phyloP scores from a whole-genome alignment of 2,329 filamentous ascomycete genomes.

The Ophiosphaerella korrae region DNA sequence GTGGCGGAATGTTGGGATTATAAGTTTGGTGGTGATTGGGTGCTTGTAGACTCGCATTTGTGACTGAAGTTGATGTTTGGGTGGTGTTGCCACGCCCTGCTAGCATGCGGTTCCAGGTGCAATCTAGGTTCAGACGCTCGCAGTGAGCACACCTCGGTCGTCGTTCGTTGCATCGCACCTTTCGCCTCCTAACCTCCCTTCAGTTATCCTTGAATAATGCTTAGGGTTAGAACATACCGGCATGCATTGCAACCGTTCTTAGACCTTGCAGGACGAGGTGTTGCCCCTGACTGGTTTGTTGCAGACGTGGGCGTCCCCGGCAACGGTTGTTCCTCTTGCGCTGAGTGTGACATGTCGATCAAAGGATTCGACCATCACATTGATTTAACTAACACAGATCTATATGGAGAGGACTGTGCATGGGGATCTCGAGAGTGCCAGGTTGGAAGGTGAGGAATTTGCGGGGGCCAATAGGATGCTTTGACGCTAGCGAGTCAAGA shows the following conservation, averaged over 20 bases:
- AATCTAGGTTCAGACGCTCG: constrained; percentile 59
- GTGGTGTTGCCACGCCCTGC: constrained; percentile 18
- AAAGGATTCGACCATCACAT: neutral
- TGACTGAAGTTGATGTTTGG: constrained; percentile 26
- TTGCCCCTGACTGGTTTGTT: constrained; percentile 10
- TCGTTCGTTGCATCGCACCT: constrained; percentile 62
- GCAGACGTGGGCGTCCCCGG: constrained; percentile 18
- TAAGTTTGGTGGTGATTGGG: constrained; percentile 12
- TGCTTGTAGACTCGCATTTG: constrained; percentile 15
- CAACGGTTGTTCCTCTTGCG: constrained; percentile 14
- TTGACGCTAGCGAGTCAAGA: constrained; percentile 11
- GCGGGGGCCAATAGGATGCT: constrained; percentile 13
- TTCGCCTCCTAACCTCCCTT: constrained; percentile 50
- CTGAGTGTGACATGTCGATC: constrained; percentile 26
- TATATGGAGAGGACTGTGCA: neutral
- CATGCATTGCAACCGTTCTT: constrained; percentile 42
- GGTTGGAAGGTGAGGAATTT: constrained; percentile 6
- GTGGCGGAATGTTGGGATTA: constrained; percentile 12
- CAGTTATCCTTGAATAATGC: constrained; percentile 6
- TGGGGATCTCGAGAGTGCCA: neutral
- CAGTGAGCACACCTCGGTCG: constrained; percentile 60
- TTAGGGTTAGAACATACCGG: constrained; percentile 16
- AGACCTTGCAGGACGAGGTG: constrained; percentile 33
- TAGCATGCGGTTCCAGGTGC: constrained; percentile 53
- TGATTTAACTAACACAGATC: neutral